Percentiles rank a stretch among this genome's conserved stretches.
Evolutionary conservation across 2,329 filamentous ascomycete genomes (phyloP).

Genomic region (Fragosphaeria purpurea): DNA sequence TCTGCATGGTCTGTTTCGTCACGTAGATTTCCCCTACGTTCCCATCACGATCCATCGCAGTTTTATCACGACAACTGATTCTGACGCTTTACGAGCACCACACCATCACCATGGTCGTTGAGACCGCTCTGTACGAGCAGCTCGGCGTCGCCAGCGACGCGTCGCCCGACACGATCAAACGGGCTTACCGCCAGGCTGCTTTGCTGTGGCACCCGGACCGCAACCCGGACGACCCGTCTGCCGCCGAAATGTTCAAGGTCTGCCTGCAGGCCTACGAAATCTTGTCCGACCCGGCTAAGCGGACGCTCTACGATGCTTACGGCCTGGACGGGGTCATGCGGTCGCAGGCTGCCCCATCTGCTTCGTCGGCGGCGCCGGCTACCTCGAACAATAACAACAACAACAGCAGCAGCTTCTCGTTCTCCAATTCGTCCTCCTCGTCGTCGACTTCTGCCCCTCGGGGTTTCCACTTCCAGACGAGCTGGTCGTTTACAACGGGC

Average conservation of each 20-base stretch:
- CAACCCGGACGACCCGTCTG: slow-evolving; percentile 81
- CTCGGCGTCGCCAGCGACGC: slow-evolving; percentile 69
- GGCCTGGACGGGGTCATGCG: slow-evolving; percentile 84
- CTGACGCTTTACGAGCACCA: no score
- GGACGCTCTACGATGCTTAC: slow-evolving; percentile 88
- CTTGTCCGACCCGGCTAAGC: slow-evolving; percentile 90
- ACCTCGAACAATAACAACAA: neutral
- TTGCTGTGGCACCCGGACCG: slow-evolving; percentile 95
- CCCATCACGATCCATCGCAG: no score
- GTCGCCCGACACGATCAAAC: slow-evolving; percentile 89
- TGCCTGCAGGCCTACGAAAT: slow-evolving; percentile 97
- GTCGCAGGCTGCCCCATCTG: slow-evolving; percentile 43
- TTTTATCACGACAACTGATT: no score
- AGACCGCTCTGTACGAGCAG: slow-evolving; percentile 64
- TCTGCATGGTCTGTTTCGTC: no score
- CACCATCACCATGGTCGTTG: slow-evolving; percentile 18
- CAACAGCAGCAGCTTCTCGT: neutral
- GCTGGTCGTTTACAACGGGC: slow-evolving; percentile 36
- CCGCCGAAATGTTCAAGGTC: slow-evolving; percentile 93
- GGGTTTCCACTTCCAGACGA: slow-evolving; percentile 1
- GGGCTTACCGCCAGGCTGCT: slow-evolving; percentile 75
- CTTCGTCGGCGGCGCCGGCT: neutral
- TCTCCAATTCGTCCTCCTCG: neutral
- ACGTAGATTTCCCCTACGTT: no score
- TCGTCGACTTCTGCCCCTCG: neutral